Evolutionary conservation across 2,329 filamentous ascomycete species (phyloP), one percentile per base, ranked within the genome.

Genomic region (Exophiala sp.): DNA sequence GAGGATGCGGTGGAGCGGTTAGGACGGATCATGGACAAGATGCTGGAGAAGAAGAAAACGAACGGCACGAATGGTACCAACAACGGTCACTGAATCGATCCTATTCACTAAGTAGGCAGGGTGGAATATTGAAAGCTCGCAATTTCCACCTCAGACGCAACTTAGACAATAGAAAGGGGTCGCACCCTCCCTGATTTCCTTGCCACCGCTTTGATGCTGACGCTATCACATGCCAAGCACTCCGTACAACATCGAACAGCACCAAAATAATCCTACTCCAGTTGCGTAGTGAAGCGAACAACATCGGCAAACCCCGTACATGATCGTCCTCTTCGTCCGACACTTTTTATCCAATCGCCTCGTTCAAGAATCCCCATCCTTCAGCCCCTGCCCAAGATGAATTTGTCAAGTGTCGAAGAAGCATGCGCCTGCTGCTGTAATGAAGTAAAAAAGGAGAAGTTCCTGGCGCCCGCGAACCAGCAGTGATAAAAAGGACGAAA

Each of bases 1-100:
- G 62, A 65, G 8, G 66, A 68, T 32, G 68, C 65, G 5, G 57
- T 69, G 21, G 49, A 55, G 45, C 58, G 53, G 48, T 49, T 71
- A 44, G 65, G 58, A 32, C 59, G 59, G 44, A 64, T 65, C 7
- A 65, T 70, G 65, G 63, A 66, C 33, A 53, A 56, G 38, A 54
- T 65, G 21, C 39, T 63, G 16, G 39, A 47, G 18, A 52, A 35
- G n/a, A 48, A 16, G 12, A 18, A 34, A 2, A 44, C 24, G 2
- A 45, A 16, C 5, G 29, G 11, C 20, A 20, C 21, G 10, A 12
- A 34, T 29, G 42, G 39, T 41, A 20, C 39, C 47, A 46, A 48
- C 16, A 42, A 42, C 18, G 36, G 40, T 20, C 32, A 51, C 20
- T 45, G 11, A 6, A 38, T 20, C 42, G 10, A 38, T 29, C 41